Conservation (phyloP, 148 eudicot species). For the Rhododendron henanense region DNA sequence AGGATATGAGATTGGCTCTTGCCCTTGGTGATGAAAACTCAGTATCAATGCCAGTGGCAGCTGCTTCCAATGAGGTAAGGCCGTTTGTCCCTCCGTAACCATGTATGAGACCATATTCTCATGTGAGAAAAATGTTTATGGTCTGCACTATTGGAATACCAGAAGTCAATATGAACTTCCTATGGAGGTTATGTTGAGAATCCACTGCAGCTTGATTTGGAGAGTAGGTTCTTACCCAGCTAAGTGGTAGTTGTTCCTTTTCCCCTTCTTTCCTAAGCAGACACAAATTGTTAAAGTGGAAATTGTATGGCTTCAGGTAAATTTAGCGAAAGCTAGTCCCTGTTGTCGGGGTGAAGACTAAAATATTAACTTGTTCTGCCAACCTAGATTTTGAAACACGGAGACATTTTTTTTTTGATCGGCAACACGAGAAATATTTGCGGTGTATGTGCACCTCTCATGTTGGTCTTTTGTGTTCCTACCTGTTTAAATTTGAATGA, state of each 20-base stretch:
- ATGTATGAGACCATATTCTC: neutral
- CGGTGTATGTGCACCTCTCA: neutral
- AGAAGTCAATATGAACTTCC: neutral
- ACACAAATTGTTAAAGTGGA: neutral
- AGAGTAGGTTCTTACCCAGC: neutral
- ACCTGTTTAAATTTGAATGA: neutral
- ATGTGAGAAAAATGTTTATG: neutral
- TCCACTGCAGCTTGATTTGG: neutral
- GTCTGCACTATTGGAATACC: neutral
- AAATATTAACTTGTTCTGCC: neutral
- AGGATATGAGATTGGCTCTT: conserved; percentile 97
- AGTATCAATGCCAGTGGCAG: conserved; percentile 92
- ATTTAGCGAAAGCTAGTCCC: neutral
- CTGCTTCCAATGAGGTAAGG: conserved; percentile 93
- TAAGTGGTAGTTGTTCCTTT: neutral
- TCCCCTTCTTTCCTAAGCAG: neutral
- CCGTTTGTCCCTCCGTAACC: neutral
- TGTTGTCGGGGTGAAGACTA: neutral
- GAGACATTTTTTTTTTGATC: no score
- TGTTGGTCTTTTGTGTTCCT: neutral
- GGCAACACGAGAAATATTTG: neutral
- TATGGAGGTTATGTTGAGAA: neutral
- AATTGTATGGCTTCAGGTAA: neutral
- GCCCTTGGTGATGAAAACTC: conserved; percentile 91
- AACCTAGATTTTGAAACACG: neutral